Evolutionary conservation across 495 filamentous ascomycete species (phyloP), one percentile per base, ranked within the genome.

Genomic region (Umbilicaria muhlenbergii): DNA sequence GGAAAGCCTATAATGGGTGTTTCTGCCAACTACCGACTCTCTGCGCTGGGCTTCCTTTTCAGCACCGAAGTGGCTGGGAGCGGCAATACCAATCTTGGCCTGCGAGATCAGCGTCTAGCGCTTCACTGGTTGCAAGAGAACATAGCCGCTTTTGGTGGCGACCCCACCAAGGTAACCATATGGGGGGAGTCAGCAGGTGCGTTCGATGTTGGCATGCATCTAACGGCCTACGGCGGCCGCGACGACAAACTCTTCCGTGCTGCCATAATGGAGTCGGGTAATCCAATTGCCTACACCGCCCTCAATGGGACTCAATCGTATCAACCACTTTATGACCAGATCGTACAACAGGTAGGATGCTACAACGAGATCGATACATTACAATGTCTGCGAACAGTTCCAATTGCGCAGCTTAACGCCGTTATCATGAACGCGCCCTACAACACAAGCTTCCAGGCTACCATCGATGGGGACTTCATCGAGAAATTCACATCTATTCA

Each of bases 1-100:
- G 67, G 66, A 48, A 74, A 72, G 48, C 75, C 76, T 1, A 66
- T 81, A 42, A 71, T 81, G 32, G 75, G 59, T 3, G 68, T 78
- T n/a, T 67, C 61, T n/a, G 61, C 78, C 39, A 73, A 74, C 44
- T 80, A 81, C 52, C 62, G 77, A 36, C 61, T 78, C 7, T 61
- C 57, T 2, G 63, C 61, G 31, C 78, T 65, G 61, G 75, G 75
- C 11, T 68, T 78, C 51, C 46, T 80, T 7, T 48, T 43, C 18
- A 56, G 60, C 11, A 48, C 63, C 14, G 61, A 65, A 45, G 58
- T 64, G 24, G 24, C 24, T 28, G 8, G 24, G 24, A 28, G 24
- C 24, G 24, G 24, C 21, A 35, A 54, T 19, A 35, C 32, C 32
- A 65, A 67, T 36, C 44, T 57, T 4, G 63, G 58, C 1, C 39